Conservation (phyloP, 805 yeast species). For the Ascoidea tarda region DNA sequence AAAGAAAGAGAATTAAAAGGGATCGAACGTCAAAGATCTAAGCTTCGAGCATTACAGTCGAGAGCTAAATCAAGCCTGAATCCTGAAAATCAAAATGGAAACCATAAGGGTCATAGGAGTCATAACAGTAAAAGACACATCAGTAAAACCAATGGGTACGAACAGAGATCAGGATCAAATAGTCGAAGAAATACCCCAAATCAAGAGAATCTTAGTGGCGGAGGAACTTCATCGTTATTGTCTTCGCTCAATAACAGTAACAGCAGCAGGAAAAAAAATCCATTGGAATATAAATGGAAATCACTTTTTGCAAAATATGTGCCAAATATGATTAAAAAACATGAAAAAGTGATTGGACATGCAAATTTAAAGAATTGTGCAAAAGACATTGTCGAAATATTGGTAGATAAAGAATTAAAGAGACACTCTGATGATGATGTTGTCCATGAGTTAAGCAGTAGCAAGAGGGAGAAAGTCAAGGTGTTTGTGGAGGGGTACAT, state of each 20-base stretch:
- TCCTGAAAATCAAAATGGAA: too few species aligned
- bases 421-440: slow-evolving; percentile 15
- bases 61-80: too few species aligned
- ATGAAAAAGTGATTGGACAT: slow-evolving; percentile 52
- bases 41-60: too few species aligned
- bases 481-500: background rate
- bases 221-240: background rate
- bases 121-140: slow-evolving; percentile 21
- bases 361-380: slow-evolving; percentile 69
- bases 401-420: slow-evolving; percentile 56
- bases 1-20: slow-evolving; percentile 2
- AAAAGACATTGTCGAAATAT: slow-evolving; percentile 53
- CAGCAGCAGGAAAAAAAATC: slow-evolving; percentile 1
- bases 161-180: slow-evolving; percentile 11
- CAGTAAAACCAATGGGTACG: slow-evolving; percentile 13
- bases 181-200: slow-evolving; percentile 6
- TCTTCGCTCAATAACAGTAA: background rate
- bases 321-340: slow-evolving; percentile 63
- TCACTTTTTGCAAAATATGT: slow-evolving; percentile 52
- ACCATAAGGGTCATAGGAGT: slow-evolving; percentile 16
- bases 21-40: too few species aligned
- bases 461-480: background rate
- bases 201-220: background rate
- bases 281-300: slow-evolving; percentile 21
- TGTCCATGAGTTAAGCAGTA: background rate